Percentiles rank a stretch among this genome's conserved stretches.
These are phyloP conservation scores for Aspergillus leporis DNA, from an alignment of 495 filamentous ascomycete genomes.

Conservation along the genomic window DNA sequence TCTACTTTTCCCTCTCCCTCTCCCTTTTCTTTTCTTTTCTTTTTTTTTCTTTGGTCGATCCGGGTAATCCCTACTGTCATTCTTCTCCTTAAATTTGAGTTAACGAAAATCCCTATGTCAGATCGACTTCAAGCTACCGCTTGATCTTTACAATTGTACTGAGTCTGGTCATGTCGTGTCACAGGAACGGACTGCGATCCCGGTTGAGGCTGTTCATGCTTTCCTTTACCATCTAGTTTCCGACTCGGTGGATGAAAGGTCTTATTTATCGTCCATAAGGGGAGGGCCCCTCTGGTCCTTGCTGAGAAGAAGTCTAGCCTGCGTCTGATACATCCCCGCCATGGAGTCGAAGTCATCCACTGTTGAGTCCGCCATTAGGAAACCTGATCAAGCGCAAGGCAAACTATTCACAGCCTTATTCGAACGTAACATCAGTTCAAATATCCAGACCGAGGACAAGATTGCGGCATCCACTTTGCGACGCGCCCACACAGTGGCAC, in stretches of 20 bases:
- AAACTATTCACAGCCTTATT: not conserved
- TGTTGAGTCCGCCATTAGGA: conserved; percentile 6
- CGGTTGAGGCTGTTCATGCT: conserved; percentile 26
- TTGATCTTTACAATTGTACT: not conserved
- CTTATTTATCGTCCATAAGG: conserved; percentile 4
- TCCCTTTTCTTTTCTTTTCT: conserved; percentile 4
- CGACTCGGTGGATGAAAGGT: conserved; percentile 11
- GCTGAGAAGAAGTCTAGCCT: not conserved
- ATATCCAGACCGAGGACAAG: conserved; percentile 17
- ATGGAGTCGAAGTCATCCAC: conserved; percentile 21
- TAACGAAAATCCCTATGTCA: conserved; percentile 12
- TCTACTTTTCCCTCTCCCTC: not conserved
- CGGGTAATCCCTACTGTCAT: not conserved
- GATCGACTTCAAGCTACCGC: conserved; percentile 1
- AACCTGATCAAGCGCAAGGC: conserved; percentile 13
- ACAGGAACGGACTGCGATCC: conserved; percentile 31
- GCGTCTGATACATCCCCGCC: not conserved
- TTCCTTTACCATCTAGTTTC: conserved; percentile 17
- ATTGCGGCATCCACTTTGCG: conserved; percentile 33
- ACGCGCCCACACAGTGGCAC: conserved; percentile 47
- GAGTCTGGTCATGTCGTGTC: conserved; percentile 36
- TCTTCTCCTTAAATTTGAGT: not conserved
- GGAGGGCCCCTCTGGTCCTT: not conserved
- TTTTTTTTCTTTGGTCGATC: not conserved
- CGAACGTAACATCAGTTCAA: conserved; percentile 16